Evolutionary conservation across 495 filamentous ascomycete species (phyloP), one percentile per base, ranked within the genome.

Genomic region (Pseudevernia furfuracea): DNA sequence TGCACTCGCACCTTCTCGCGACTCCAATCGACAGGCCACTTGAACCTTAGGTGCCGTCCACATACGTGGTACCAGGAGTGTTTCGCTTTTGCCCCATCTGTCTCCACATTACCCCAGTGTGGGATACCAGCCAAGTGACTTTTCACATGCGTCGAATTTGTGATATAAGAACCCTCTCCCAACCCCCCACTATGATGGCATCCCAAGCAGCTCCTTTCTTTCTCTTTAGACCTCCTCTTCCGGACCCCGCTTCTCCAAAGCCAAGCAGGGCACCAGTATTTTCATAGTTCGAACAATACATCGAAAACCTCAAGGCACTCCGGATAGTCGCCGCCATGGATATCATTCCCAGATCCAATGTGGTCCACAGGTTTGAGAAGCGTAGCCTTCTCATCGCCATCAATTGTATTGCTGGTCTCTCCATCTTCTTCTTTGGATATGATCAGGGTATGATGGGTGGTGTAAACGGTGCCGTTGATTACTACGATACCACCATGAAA

Each of bases 391-490:
- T 88, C 65, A 78, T 87, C 37, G 84, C 81, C 32, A 80, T 88
- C 74, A 88, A 88, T 69, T 83, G 79, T 58, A 76, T 88, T 30
- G 85, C 86, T 7, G 85, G 77, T 3, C 70, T 88, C 0, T 81
- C 80, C 3, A 85, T 85, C 62, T 78, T 84, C 64, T 85, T 85
- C 75, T 83, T 84, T 55, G 83, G 82, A 60, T 88, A 87, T 72
- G 85, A 87, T 64, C 85, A 87, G 70, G 87, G 88, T 63, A 83
- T 91, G 80, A 90, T 89, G 85, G 82, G 84, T 25, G 87, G 88
- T 56, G 88, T 90, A 11, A 89, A 90, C 71, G 85, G 81, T 57
- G 77, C 83, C 38, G 78, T 81, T 43, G 73, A 88, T 66, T 89
- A 89, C 69, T 82, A 85, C 66, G 76, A 84, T 14, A 59, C 59